Evolutionary conservation across 1,284 basidiomycete species (phyloP).

Genomic region (Leccinum subrobustum): DNA sequence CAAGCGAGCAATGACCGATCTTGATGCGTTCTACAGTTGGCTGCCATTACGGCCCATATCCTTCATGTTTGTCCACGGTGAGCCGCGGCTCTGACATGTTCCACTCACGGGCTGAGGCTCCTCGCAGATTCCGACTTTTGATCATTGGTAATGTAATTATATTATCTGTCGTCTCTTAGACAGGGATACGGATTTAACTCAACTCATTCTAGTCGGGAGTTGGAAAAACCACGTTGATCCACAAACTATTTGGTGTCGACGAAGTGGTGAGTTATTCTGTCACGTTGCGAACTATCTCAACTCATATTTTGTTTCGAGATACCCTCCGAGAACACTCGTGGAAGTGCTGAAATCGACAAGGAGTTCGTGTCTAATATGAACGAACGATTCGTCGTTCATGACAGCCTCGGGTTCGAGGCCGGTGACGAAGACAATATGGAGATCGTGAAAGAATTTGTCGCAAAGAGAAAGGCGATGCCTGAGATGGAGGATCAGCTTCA

Average conservation of each 20-base stretch:
- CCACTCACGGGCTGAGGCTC: background rate
- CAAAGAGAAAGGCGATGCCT: conserved; percentile 8
- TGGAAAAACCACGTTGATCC: background rate
- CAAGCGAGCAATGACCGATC: background rate
- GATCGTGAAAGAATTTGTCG: background rate
- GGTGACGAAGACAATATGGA: background rate
- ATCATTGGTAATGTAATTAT: background rate
- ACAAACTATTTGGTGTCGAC: background rate
- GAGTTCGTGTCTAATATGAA: background rate
- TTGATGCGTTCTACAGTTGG: background rate
- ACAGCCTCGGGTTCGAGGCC: background rate
- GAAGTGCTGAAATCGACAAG: background rate
- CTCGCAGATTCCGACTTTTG: background rate
- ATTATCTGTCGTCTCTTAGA: background rate
- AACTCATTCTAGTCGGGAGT: background rate
- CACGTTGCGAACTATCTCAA: background rate
- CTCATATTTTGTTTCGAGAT: background rate
- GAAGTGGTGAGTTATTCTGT: background rate
- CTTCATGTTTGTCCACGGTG: background rate
- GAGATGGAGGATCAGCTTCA: conserved; percentile 15
- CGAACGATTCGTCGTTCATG: conserved; percentile 15
- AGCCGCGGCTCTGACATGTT: background rate
- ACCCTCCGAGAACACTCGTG: background rate
- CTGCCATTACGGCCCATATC: background rate
- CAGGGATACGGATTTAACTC: background rate